Percentiles rank a stretch among this genome's conserved stretches.
Evolutionary conservation across 2,329 filamentous ascomycete species (phyloP).

Genomic region (Pseudogymnoascus pannorum): DNA sequence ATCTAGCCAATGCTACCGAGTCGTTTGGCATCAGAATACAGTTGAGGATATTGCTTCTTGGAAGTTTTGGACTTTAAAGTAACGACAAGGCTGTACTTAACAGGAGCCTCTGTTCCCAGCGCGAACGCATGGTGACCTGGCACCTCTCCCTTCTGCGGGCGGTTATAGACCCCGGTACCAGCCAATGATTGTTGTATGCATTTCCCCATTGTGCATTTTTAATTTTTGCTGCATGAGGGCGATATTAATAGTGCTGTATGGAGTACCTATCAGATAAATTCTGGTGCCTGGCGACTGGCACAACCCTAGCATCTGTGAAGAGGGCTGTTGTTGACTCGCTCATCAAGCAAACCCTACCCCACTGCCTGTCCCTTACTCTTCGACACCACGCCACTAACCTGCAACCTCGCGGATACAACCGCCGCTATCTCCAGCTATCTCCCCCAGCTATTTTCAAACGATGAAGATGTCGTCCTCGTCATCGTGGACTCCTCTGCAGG

Average conservation of each 20-base stretch:
- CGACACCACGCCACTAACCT: neutral
- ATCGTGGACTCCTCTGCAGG: neutral
- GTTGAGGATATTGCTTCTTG: neutral
- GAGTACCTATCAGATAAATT: neutral
- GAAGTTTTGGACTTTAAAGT: neutral
- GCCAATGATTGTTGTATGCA: neutral
- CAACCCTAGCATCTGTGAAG: neutral
- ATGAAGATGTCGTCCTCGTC: neutral
- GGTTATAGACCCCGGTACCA: neutral
- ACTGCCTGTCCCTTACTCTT: neutral
- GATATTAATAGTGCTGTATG: neutral
- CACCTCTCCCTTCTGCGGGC: neutral
- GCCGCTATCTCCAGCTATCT: neutral
- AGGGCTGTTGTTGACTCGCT: neutral
- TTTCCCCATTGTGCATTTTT: neutral
- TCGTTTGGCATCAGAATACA: neutral
- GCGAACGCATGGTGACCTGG: neutral
- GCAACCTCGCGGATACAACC: neutral
- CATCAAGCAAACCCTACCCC: neutral
- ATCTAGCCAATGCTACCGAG: neutral
- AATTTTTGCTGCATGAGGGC: neutral
- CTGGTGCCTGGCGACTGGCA: neutral
- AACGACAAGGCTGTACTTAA: neutral
- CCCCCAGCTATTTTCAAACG: neutral
- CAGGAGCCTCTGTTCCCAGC: neutral